Evolutionary conservation across 2,329 filamentous ascomycete genomes (phyloP).

Genomic region (Aureobasidium sp.): DNA sequence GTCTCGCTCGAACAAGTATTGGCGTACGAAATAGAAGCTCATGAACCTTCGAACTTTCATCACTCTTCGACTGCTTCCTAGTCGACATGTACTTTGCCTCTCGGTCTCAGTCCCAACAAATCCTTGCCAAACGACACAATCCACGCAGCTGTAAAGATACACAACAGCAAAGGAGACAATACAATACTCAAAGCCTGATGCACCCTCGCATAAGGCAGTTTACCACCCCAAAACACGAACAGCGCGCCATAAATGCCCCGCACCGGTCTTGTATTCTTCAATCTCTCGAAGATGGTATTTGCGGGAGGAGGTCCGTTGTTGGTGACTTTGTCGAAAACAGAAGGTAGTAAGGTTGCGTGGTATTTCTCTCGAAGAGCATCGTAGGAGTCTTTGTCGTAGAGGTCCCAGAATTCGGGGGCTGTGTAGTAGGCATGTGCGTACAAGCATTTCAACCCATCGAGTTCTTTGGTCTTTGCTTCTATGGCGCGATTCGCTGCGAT

Average conservation of each 20-base stretch:
- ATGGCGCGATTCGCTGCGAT: conserved; percentile 62
- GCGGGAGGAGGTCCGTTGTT: conserved; percentile 36
- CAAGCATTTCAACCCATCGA: conserved; percentile 78
- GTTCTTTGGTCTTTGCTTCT: conserved; percentile 59
- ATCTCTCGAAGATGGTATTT: conserved; percentile 23
- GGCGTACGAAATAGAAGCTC: too few relatives aligned
- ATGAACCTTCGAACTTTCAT: too few relatives aligned
- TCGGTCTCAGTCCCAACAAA: not conserved
- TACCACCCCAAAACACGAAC: conserved; percentile 25
- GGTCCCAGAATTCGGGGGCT: conserved; percentile 61
- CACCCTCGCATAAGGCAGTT: conserved; percentile 19
- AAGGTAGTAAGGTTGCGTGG: conserved; percentile 54
- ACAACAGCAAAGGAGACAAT: not conserved
- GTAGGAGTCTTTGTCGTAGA: conserved; percentile 57
- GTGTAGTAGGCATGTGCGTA: conserved; percentile 82
- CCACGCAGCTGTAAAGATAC: not conserved
- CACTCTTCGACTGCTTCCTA: not conserved
- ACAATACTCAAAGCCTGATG: not conserved
- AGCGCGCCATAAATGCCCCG: conserved; percentile 35
- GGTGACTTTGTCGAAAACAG: conserved; percentile 64
- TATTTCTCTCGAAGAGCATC: conserved; percentile 57
- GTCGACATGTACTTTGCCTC: not conserved
- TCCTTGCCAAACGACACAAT: not conserved
- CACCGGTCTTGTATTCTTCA: conserved; percentile 33
- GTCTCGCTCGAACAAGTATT: too few relatives aligned